These are phyloP conservation scores for Rhizopus microsporus DNA, from an alignment of 371 early-diverging fungal genomes.

Conservation along the genomic window DNA sequence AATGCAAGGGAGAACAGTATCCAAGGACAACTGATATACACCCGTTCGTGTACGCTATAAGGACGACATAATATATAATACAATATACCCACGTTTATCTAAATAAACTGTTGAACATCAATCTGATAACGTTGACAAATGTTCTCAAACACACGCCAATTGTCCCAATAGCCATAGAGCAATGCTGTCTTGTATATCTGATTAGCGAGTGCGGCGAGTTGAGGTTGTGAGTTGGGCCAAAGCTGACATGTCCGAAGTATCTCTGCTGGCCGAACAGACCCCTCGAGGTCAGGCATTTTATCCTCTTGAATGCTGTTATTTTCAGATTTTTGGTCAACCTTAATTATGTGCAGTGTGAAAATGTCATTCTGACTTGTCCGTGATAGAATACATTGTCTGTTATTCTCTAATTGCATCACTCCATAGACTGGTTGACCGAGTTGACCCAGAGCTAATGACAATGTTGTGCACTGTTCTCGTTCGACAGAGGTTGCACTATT, in stretches of 20 bases:
- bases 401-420: conserved; percentile 13
- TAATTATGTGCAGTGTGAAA: conserved; percentile 21
- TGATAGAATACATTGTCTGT: conserved; percentile 20
- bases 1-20: neutral
- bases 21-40: conserved; percentile 20
- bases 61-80: neutral
- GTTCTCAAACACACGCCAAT: conserved; percentile 44
- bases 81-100: conserved; percentile 2
- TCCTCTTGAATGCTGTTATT: neutral
- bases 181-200: conserved; percentile 32
- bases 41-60: conserved; percentile 25
- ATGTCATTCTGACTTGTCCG: conserved; percentile 7
- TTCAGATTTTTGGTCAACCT: neutral
- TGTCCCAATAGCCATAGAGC: conserved; percentile 47
- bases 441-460: conserved; percentile 19
- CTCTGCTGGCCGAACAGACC: conserved; percentile 24
- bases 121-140: conserved; percentile 41
- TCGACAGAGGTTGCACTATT: conserved; percentile 21
- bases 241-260: conserved; percentile 33
- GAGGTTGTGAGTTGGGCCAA: conserved; percentile 23
- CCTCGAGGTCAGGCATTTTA: conserved; percentile 6
- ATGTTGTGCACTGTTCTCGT: conserved; percentile 16
- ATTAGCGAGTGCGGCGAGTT: conserved; percentile 18
- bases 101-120: conserved; percentile 23
- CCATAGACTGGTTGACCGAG: conserved; percentile 9